phyloP scores from a whole-genome alignment of 2,329 filamentous ascomycete genomes.

The Ophiocordyceps camponoti-rufipedis region DNA sequence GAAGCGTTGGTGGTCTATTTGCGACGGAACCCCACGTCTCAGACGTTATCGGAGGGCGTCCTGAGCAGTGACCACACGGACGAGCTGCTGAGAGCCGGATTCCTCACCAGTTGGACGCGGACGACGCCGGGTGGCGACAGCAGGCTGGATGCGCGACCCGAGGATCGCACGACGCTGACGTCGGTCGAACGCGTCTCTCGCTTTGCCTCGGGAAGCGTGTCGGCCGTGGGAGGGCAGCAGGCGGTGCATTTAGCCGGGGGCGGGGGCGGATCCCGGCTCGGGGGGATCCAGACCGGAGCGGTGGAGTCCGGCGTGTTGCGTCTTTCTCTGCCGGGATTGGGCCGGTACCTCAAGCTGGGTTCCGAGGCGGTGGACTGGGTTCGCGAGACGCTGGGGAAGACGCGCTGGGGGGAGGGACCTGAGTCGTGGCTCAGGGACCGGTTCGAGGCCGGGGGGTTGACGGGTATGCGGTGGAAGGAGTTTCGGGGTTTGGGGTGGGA shows the following conservation, averaged over 20 bases:
- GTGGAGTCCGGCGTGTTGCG: slow-evolving; percentile 16
- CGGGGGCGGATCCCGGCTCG: slow-evolving; percentile 14
- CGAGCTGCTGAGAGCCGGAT: slow-evolving; percentile 45
- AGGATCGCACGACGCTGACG: slow-evolving; percentile 35
- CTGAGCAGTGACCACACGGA: slow-evolving; percentile 30
- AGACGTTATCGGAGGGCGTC: slow-evolving; percentile 9
- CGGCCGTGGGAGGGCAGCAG: slow-evolving; percentile 49
- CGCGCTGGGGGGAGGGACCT: slow-evolving; percentile 43
- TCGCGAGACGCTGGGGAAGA: slow-evolving; percentile 36
- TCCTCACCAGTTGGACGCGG: slow-evolving; percentile 35
- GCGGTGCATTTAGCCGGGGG: slow-evolving; percentile 48
- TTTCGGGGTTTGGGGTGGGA: slow-evolving; percentile 53
- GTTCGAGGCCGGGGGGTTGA: slow-evolving; percentile 45
- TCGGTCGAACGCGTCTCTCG: slow-evolving; percentile 44
- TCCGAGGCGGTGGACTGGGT: slow-evolving; percentile 44
- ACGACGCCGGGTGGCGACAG: slow-evolving; percentile 14
- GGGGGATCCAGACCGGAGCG: slow-evolving; percentile 4
- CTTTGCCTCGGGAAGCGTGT: slow-evolving; percentile 49
- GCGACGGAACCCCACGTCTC: slow-evolving; percentile 26
- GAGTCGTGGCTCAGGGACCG: slow-evolving; percentile 43
- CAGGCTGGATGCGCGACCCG: slow-evolving; percentile 27
- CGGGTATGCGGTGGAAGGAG: slow-evolving; percentile 38
- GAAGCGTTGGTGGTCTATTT: slow-evolving; percentile 34
- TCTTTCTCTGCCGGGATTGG: slow-evolving; percentile 49
- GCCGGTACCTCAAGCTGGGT: slow-evolving; percentile 47